Base-by-base conservation (phyloP, 192 early-diverging fungal species). In the Entomortierella chlamydospora region DNA sequence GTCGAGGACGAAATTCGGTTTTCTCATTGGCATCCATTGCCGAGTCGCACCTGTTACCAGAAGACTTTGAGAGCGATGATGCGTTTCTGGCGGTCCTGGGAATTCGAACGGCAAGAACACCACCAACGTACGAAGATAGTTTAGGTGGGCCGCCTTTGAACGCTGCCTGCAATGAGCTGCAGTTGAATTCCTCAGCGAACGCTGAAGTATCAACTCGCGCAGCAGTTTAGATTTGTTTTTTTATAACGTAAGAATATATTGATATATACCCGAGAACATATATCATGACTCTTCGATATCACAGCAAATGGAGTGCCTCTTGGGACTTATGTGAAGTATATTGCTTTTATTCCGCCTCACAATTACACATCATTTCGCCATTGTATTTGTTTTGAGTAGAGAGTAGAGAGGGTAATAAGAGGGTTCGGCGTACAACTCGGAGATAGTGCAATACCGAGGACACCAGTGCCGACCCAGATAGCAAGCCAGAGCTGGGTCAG, bases 381-480 rank as follows among this genome's bases (percentile, higher is more conserved):
- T 28, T 23, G 20, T 3, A 4, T 10, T 41, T 43, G 2, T 60
- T 43, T 43, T 9, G 28, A 29, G 22, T n/a, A 29, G 52, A 29
- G 28, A 33, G 28, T 37, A 92, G 91, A 57, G 22, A 52, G 54
- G 41, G 23, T 33, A 60, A 64, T 6, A 61, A 68, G 37, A 64
- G 28, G 49, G 76, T 66, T 79, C 68, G 76, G 76, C 76, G 68
- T 79, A 63, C 76, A 42, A 79, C 76, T 79, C 61, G 76, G 76
- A 79, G 63, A 42, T 79, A 79, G 76, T 79, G 76, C 76, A 50
- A 79, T n/a, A 79, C 76, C 76, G 67, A 79, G 76, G 76, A 79
- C 76, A 79, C 76, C 76, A 70, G 61, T 79, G 76, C 63, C 49
- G 15, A 57, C 33, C 52, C 39, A 79, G 76, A 30, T 79, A 60